Conservation (phyloP, 2,329 filamentous ascomycete genomes). For the Curvularia eragrostidis region DNA sequence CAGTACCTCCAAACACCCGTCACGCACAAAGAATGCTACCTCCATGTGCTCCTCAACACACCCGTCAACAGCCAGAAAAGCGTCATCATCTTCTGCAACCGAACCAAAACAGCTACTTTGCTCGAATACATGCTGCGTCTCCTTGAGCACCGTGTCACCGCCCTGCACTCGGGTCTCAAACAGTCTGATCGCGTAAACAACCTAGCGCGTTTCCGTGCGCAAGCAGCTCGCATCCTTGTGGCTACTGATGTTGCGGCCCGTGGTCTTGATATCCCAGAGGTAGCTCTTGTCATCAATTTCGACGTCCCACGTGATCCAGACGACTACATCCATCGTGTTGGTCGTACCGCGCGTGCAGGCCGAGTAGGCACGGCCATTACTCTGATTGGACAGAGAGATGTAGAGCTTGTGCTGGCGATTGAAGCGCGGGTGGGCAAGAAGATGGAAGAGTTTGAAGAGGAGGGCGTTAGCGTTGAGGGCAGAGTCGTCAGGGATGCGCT, state of each 20-base stretch:
- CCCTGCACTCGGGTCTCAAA: conserved; percentile 84
- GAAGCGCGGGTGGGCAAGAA: conserved; percentile 79
- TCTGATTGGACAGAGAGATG: conserved; percentile 90
- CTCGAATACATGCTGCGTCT: conserved; percentile 87
- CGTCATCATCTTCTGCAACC: conserved; percentile 93
- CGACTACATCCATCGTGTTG: conserved; percentile 96
- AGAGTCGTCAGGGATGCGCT: conserved; percentile 83
- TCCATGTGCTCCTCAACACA: conserved; percentile 87
- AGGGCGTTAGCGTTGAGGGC: conserved; percentile 92
- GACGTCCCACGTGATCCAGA: conserved; percentile 95
- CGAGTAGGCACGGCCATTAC: conserved; percentile 82
- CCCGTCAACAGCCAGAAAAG: conserved; percentile 73
- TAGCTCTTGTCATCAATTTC: conserved; percentile 90
- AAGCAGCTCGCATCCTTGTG: conserved; percentile 86
- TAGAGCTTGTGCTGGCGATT: conserved; percentile 87
- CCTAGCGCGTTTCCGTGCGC: conserved; percentile 87
- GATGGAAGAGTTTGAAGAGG: conserved; percentile 85
- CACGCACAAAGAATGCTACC: conserved; percentile 92
- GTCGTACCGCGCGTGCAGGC: conserved; percentile 92
- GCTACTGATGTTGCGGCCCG: conserved; percentile 94
- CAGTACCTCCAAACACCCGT: conserved; percentile 87
- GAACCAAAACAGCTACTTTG: conserved; percentile 84
- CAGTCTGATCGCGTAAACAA: conserved; percentile 88
- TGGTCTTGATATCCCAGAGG: conserved; percentile 93
- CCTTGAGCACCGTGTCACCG: conserved; percentile 87